Conservation (phyloP, 2,329 filamentous ascomycete genomes). For the Fusarium cyanostomum region DNA sequence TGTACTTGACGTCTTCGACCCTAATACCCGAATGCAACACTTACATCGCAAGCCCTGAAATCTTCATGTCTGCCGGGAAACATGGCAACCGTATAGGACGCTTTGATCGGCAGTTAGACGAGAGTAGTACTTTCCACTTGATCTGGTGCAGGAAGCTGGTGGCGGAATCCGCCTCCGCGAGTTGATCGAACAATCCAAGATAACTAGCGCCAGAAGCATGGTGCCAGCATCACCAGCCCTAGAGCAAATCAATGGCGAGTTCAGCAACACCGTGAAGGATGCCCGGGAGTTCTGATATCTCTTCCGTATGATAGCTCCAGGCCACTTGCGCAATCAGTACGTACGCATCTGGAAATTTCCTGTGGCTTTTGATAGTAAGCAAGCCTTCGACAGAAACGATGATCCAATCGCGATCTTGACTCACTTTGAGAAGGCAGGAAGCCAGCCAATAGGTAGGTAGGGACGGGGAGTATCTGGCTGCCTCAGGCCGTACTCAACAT, state of each 20-base stretch:
- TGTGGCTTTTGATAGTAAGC: conserved; percentile 6
- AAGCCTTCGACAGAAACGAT: background rate
- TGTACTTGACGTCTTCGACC: conserved; percentile 16
- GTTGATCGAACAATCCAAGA: background rate
- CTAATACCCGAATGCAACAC: conserved; percentile 8
- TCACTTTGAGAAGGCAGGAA: background rate
- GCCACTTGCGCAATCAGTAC: background rate
- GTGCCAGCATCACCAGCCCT: conserved; percentile 10
- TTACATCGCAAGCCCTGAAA: conserved; percentile 1
- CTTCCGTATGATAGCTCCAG: background rate
- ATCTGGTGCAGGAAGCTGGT: background rate
- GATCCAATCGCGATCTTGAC: background rate
- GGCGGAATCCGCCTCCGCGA: background rate
- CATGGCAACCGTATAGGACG: conserved; percentile 4
- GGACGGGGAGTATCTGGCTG: background rate
- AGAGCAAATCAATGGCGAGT: background rate
- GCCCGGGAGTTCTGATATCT: conserved; percentile 1
- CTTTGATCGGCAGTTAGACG: conserved; percentile 3
- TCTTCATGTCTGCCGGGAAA: conserved; percentile 1
- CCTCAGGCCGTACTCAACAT: conserved; percentile 5
- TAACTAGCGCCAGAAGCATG: conserved; percentile 12
- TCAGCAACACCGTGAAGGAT: background rate
- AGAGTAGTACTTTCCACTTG: background rate
- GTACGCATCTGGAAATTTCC: background rate
- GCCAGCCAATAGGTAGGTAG: background rate